A percentile compares a stretch with the other conserved stretches of the same genome.
Conservation (phyloP, 768 basidiomycete species). For the Lentinula aciculospora region DNA sequence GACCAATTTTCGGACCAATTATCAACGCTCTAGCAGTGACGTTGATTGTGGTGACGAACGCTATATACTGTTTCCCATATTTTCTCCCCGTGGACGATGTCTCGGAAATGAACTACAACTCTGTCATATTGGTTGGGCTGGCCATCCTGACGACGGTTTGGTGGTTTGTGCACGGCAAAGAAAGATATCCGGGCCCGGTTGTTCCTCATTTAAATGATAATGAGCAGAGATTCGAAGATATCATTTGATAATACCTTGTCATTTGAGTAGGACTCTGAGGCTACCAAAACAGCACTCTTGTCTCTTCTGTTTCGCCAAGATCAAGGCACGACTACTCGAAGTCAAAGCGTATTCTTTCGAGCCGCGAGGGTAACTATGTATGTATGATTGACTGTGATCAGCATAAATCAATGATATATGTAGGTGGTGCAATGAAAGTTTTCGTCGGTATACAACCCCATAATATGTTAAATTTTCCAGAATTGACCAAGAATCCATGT, state of each 20-base stretch:
- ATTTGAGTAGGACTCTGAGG: neutral
- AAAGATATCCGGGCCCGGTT: conserved; percentile 8
- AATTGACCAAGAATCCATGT: no score
- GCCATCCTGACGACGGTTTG: conserved; percentile 7
- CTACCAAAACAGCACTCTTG: no score
- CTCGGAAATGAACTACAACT: conserved; percentile 11
- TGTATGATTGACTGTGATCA: neutral
- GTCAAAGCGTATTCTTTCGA: neutral
- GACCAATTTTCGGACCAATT: conserved; percentile 1
- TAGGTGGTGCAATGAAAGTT: neutral
- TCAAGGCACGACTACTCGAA: neutral
- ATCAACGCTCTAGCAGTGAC: conserved; percentile 10
- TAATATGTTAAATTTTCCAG: no score
- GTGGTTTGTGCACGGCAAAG: conserved; percentile 12
- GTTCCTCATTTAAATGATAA: conserved; percentile 8
- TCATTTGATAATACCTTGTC: neutral
- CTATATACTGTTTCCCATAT: conserved; percentile 12
- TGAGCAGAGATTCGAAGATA: conserved; percentile 7
- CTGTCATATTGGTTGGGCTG: conserved; percentile 10
- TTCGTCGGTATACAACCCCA: no score
- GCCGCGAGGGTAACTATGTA: no score
- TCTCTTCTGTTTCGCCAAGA: no score
- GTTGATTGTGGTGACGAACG: conserved; percentile 10
- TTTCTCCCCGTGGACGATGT: conserved; percentile 8
- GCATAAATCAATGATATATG: no score